phyloP scores from a whole-genome alignment of 345 rosid genomes.

The Syzygium aromaticum region DNA sequence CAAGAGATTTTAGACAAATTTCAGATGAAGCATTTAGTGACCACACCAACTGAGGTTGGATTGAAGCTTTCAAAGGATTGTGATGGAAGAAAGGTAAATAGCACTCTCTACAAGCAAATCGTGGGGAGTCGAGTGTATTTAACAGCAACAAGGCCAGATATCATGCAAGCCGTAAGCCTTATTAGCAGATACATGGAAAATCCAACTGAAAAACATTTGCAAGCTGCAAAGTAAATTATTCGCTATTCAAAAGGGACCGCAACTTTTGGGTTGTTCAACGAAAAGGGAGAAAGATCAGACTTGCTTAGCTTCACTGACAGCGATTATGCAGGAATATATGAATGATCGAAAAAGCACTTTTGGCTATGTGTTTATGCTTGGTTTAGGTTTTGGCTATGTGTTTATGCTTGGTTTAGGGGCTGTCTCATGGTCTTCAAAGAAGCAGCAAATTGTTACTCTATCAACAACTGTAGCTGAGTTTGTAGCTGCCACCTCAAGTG shows the following conservation, averaged over 20 bases:
- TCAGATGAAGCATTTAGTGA: too few species aligned
- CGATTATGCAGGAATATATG: neutral
- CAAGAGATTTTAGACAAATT: too few species aligned
- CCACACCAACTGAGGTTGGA: too few species aligned
- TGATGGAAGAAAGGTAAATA: too few species aligned
- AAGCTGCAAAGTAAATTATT: neutral
- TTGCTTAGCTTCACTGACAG: neutral
- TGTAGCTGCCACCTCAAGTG: neutral
- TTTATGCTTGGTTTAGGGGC: neutral
- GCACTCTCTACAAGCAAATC: too few species aligned
- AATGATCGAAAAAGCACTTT: neutral
- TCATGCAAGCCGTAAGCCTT: too few species aligned
- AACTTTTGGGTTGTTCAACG: neutral
- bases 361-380: neutral
- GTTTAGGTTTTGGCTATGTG: neutral
- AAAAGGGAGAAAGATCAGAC: neutral
- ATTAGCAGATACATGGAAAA: neutral
- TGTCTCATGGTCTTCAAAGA: neutral
- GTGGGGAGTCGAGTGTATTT: too few species aligned
- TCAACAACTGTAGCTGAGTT: neutral
- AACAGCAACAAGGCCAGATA: too few species aligned
- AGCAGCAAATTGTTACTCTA: neutral
- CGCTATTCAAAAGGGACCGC: neutral
- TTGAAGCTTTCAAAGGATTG: too few species aligned
- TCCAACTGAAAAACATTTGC: neutral